Conservation (phyloP, 257 asterid species). For the Scutellaria baicalensis region DNA sequence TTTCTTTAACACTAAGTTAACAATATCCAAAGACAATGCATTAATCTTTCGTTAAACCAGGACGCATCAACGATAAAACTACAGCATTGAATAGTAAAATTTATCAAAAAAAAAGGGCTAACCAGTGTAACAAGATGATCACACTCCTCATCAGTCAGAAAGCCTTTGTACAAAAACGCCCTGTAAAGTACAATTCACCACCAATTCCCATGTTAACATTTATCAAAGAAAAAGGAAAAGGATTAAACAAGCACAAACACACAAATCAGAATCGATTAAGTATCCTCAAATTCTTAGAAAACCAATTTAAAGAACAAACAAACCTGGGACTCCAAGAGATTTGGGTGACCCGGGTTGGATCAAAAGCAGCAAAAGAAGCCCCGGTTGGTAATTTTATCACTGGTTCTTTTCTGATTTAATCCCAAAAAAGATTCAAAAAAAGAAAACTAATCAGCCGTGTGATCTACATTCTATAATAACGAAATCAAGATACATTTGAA, state of each 20-base stretch:
- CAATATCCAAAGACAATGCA: neutral
- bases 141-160: conserved; percentile 69
- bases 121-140: conserved; percentile 82
- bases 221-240: neutral
- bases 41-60: neutral
- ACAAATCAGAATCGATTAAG: neutral
- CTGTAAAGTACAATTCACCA: conserved; percentile 29
- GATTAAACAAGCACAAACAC: neutral
- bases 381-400: conserved; percentile 38
- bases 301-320: neutral
- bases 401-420: conserved; percentile 33
- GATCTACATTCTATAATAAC: conserved; percentile 21
- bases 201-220: conserved; percentile 6
- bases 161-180: conserved; percentile 67
- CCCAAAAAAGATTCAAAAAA: neutral
- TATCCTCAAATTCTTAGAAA: neutral
- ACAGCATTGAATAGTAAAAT: neutral
- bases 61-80: neutral
- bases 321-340: conserved; percentile 90
- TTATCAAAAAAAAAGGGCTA: conserved; percentile 2
- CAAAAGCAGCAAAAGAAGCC: conserved; percentile 41
- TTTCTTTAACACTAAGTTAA: neutral
- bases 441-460: conserved; percentile 11
- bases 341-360: conserved; percentile 75
- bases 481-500: neutral